A percentile compares a stretch with the other conserved stretches of the same genome.
Evolutionary conservation across 768 basidiomycete species (phyloP).

Genomic region (Trametes cingulata): DNA sequence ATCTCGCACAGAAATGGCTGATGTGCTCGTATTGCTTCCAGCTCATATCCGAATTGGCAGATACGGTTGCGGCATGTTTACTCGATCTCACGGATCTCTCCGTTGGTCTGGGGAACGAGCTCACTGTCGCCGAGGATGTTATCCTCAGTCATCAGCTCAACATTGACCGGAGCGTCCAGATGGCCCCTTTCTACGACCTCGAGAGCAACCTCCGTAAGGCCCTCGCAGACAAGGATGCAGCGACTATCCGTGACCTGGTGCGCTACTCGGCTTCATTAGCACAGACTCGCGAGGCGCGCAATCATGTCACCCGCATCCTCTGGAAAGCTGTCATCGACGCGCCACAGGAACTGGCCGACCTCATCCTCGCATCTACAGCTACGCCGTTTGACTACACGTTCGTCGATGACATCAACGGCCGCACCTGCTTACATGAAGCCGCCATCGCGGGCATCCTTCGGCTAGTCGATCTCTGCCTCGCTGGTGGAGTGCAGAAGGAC

Average conservation of each 20-base stretch:
- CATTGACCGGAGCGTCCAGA: slow-evolving; percentile 55
- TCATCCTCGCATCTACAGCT: slow-evolving; percentile 67
- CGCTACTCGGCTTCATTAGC: slow-evolving; percentile 67
- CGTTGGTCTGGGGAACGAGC: slow-evolving; percentile 76
- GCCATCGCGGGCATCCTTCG: slow-evolving; percentile 80
- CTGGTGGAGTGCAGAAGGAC: slow-evolving; percentile 66
- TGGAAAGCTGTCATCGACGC: slow-evolving; percentile 93
- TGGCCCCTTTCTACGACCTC: slow-evolving; percentile 83
- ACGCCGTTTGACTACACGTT: slow-evolving; percentile 86
- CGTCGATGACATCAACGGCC: slow-evolving; percentile 95
- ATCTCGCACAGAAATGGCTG: not conserved
- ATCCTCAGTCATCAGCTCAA: slow-evolving; percentile 72
- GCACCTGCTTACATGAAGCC: slow-evolving; percentile 92
- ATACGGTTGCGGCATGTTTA: slow-evolving; percentile 84
- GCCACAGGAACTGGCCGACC: slow-evolving; percentile 65
- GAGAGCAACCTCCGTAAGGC: slow-evolving; percentile 86
- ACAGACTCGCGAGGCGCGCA: slow-evolving; percentile 58
- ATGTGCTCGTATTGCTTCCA: slow-evolving; percentile 33
- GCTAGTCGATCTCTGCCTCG: slow-evolving; percentile 80
- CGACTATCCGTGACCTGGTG: slow-evolving; percentile 67
- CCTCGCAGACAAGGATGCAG: slow-evolving; percentile 58
- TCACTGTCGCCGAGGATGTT: slow-evolving; percentile 66
- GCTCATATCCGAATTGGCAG: slow-evolving; percentile 94
- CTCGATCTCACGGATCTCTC: slow-evolving; percentile 78
- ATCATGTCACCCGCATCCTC: slow-evolving; percentile 84